Evolutionary conservation across 495 filamentous ascomycete genomes (phyloP), one percentile per base, ranked within the genome.

Genomic region (Xylaria curta): DNA sequence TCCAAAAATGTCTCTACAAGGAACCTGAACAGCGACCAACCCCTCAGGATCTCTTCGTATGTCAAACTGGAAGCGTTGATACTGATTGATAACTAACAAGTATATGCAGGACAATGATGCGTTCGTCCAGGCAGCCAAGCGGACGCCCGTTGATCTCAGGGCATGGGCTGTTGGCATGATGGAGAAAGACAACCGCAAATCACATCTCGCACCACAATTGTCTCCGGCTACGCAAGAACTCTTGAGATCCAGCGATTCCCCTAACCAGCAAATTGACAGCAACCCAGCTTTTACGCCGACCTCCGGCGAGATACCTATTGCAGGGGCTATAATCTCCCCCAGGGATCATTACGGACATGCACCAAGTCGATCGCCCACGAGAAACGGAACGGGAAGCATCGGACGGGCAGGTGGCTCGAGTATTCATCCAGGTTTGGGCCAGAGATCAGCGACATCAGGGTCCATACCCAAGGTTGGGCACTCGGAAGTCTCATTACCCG

Each of bases 1-100:
- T 98, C 66, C 94, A 94, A 62, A 97, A 97, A 80, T 99, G 97
- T 80, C 82, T 99, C 72, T 87, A 93, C 77, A 99, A 99, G 81
- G 89, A 90, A 60, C 91, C 96, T 0, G 93, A 94, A 40, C 87
- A 92, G 75, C 89, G 96, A 47, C 97, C 96, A 26, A 97, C 96
- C 0, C 96, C 97, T 5, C 91, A 94, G 74, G 92, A 98, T 74
- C 89, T 99, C 60, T 91, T 85, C 76, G 89, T 91, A 82, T 82
- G 89, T 49, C 26, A 49, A 44, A 46, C 15, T 54, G 10, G 28
- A 56, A 51, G 0, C 21, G 68, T 26, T 26, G 17, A 62, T 21
- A n/a, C 60, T 65, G 24, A 31, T 59, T 36, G 49, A 40, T 36
- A 26, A 38, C 64, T 78, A 77, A 73, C 82, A 76, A 58, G 74